Percentiles rank a stretch among this genome's conserved stretches.
Conservation (phyloP, 495 filamentous ascomycete genomes). For the Bathelium albidoporum region DNA sequence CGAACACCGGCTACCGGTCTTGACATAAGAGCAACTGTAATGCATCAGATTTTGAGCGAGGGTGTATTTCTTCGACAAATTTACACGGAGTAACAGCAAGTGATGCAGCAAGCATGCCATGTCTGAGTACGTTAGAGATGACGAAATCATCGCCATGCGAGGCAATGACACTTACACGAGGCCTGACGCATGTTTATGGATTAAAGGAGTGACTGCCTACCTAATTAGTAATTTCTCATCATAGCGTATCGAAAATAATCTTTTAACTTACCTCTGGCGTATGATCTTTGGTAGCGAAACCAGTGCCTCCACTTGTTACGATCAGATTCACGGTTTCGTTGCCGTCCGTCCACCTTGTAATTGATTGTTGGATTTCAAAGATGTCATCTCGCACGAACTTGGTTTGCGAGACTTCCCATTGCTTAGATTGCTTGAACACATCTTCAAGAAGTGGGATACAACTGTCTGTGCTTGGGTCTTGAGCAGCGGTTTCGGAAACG, state of each 20-base stretch:
- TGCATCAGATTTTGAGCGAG: constrained; percentile 12
- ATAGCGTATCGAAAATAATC: constrained; percentile 3
- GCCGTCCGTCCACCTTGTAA: constrained; percentile 60
- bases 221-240: background rate
- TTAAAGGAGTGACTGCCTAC: constrained; percentile 67
- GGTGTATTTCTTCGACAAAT: constrained; percentile 23
- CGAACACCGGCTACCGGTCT: constrained; percentile 85
- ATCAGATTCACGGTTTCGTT: constrained; percentile 60
- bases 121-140: constrained; percentile 40
- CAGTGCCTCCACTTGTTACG: constrained; percentile 83
- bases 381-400: constrained; percentile 75
- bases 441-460: constrained; percentile 52
- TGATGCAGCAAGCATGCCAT: constrained; percentile 87
- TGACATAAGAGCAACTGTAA: constrained; percentile 89
- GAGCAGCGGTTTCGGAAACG: constrained; percentile 84
- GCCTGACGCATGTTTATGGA: constrained; percentile 81
- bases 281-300: constrained; percentile 77
- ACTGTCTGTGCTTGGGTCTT: constrained; percentile 70
- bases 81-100: constrained; percentile 79
- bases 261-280: constrained; percentile 72
- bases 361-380: constrained; percentile 58
- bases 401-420: constrained; percentile 59
- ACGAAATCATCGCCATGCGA: constrained; percentile 7
- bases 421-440: constrained; percentile 51
- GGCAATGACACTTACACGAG: constrained; percentile 52